Evolutionary conservation across 169 alveolate species (phyloP).

Genomic region (Plasmodium chabaudi): DNA sequence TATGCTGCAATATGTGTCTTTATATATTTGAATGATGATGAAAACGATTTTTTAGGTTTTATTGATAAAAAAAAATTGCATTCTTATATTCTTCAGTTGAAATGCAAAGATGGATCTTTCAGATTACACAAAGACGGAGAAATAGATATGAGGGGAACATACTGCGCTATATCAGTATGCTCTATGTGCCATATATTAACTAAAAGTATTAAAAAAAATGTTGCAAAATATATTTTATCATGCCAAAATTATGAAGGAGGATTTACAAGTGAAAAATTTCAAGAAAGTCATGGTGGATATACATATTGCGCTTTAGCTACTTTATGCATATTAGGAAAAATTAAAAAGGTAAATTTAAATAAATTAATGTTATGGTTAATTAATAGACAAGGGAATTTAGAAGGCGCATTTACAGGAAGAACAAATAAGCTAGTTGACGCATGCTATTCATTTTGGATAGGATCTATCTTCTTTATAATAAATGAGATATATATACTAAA

Average conservation of each 20-base stretch:
- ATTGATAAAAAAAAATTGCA: slow-evolving; percentile 91
- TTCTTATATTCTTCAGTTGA: slow-evolving; percentile 89
- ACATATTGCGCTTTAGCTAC: slow-evolving; percentile 97
- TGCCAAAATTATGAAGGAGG: slow-evolving; percentile 99
- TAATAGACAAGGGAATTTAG: slow-evolving; percentile 90
- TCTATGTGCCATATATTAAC: slow-evolving; percentile 91
- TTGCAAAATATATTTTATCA: slow-evolving; percentile 90
- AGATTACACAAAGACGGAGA: slow-evolving; percentile 95
- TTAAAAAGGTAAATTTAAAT: slow-evolving; percentile 89
- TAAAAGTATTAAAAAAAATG: slow-evolving; percentile 89
- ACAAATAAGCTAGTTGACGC: slow-evolving; percentile 97
- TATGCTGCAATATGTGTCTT: slow-evolving; percentile 92
- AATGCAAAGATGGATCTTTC: slow-evolving; percentile 92
- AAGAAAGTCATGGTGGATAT: slow-evolving; percentile 98
- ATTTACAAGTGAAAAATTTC: slow-evolving; percentile 93
- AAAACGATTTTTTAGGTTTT: slow-evolving; percentile 86
- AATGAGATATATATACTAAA: slow-evolving; percentile 76
- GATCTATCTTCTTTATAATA: slow-evolving; percentile 91
- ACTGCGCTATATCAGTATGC: slow-evolving; percentile 95
- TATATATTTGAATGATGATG: slow-evolving; percentile 77
- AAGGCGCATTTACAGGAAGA: slow-evolving; percentile 98
- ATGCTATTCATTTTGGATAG: slow-evolving; percentile 97
- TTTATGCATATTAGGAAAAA: slow-evolving; percentile 87
- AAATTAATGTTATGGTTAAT: slow-evolving; percentile 90
- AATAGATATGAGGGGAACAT: slow-evolving; percentile 95